phyloP scores from a whole-genome alignment of 306 rosid genomes.

The Dryas drummondii region DNA sequence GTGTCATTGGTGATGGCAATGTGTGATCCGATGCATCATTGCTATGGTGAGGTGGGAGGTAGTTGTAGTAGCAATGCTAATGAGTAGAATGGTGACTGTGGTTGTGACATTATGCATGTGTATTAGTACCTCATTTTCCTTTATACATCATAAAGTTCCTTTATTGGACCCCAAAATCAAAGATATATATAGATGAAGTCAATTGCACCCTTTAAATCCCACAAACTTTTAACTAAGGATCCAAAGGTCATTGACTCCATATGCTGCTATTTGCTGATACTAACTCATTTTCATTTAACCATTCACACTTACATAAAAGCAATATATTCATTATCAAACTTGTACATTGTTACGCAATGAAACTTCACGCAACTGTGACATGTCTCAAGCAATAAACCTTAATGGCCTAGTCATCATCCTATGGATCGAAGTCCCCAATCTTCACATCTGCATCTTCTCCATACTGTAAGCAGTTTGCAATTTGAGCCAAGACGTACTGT shows the following conservation, averaged over 20 bases:
- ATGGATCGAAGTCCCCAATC: conserved; percentile 62
- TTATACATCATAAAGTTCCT: background rate
- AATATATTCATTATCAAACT: background rate
- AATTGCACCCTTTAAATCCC: background rate
- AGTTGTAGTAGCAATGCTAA: background rate
- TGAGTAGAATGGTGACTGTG: background rate
- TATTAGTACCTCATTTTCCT: background rate
- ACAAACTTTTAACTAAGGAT: background rate
- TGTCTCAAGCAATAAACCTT: background rate
- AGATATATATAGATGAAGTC: background rate
- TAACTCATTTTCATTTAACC: conserved; percentile 4
- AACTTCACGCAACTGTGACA: background rate
- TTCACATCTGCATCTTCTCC: conserved; percentile 85
- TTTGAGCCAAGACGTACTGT: conserved; percentile 57
- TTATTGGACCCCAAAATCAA: background rate
- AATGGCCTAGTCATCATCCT: conserved; percentile 43
- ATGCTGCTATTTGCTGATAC: background rate
- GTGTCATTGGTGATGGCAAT: background rate
- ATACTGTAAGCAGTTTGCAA: conserved; percentile 55
- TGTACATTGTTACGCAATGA: background rate
- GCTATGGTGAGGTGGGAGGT: background rate
- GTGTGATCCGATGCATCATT: background rate
- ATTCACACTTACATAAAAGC: background rate
- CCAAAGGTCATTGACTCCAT: too few species aligned
- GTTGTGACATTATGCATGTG: too few species aligned